Evolutionary conservation across 2,329 filamentous ascomycete genomes (phyloP).

Genomic region (Hypoxylon sp.): DNA sequence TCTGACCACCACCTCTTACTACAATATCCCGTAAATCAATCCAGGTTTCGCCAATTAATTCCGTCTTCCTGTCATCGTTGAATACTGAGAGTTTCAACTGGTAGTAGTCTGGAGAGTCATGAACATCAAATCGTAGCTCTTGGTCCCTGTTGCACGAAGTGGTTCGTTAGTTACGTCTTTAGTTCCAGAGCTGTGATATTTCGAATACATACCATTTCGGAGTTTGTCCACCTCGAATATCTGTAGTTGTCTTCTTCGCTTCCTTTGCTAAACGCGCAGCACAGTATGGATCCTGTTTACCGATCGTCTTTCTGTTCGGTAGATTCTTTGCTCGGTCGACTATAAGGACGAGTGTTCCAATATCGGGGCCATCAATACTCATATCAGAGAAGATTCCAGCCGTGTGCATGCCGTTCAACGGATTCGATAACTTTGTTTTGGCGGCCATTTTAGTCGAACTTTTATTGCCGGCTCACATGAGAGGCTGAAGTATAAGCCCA

Average conservation of each 20-base stretch:
- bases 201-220: constrained; percentile 79
- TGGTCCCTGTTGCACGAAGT: constrained; percentile 76
- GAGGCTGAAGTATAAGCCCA: constrained; percentile 8
- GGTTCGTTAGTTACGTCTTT: constrained; percentile 27
- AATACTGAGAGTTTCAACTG: constrained; percentile 95
- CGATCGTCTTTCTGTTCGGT: constrained; percentile 95
- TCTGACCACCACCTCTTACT: constrained; percentile 87
- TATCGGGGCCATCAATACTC: constrained; percentile 89
- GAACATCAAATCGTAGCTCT: constrained; percentile 93
- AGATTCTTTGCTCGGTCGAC: constrained; percentile 96
- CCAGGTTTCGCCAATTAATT: constrained; percentile 94
- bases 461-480: constrained; percentile 23
- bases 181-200: neutral
- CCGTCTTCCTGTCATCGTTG: constrained; percentile 98
- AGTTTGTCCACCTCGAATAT: constrained; percentile 93
- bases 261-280: constrained; percentile 94
- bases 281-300: constrained; percentile 98
- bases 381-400: constrained; percentile 95
- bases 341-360: constrained; percentile 91
- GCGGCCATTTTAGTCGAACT: constrained; percentile 55
- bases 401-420: constrained; percentile 75
- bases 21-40: constrained; percentile 84
- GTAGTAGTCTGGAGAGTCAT: constrained; percentile 96
- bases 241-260: constrained; percentile 95
- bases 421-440: constrained; percentile 60